Evolutionary conservation across 2,329 filamentous ascomycete genomes (phyloP).

Genomic region (Aspergillus oerlinghausenensis): DNA sequence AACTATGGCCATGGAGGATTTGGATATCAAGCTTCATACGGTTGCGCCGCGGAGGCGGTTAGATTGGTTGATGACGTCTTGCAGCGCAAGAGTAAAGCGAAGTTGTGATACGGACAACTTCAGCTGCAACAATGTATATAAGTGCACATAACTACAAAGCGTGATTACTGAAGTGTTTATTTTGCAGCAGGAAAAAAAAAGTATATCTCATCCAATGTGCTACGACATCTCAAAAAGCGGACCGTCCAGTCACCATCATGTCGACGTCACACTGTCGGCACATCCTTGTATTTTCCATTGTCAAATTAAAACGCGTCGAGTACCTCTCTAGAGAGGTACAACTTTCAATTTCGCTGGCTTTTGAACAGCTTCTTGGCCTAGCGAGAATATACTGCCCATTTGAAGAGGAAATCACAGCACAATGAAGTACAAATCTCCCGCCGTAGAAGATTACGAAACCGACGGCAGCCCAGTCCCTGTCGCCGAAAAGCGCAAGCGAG

Average conservation of each 20-base stretch:
- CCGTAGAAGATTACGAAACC: slow-evolving; percentile 18
- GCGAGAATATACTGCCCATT: not conserved
- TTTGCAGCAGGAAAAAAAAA: not conserved
- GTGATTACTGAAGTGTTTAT: not conserved
- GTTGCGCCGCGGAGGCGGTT: slow-evolving; percentile 63
- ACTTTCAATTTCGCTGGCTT: not conserved
- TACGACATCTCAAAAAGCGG: not conserved
- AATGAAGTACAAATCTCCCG: slow-evolving; percentile 19
- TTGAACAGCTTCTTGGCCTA: not conserved
- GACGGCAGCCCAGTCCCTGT: slow-evolving; percentile 7
- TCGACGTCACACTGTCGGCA: slow-evolving; percentile 1
- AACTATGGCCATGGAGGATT: slow-evolving; percentile 45
- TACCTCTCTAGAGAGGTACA: not conserved
- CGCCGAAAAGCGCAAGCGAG: slow-evolving; percentile 15
- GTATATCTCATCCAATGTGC: not conserved
- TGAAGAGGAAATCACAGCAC: not conserved
- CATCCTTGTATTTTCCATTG: not conserved
- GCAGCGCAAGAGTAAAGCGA: slow-evolving; percentile 27
- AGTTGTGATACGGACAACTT: slow-evolving; percentile 19
- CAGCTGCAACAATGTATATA: not conserved
- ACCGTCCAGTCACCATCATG: slow-evolving; percentile 1
- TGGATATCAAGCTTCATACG: slow-evolving; percentile 66
- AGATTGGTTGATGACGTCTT: slow-evolving; percentile 58
- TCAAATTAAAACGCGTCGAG: not conserved
- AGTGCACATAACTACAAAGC: not conserved